Evolutionary conservation across 768 basidiomycete species (phyloP), one percentile per base, ranked within the genome.

Genomic region (Hydnomerulius pinastri): DNA sequence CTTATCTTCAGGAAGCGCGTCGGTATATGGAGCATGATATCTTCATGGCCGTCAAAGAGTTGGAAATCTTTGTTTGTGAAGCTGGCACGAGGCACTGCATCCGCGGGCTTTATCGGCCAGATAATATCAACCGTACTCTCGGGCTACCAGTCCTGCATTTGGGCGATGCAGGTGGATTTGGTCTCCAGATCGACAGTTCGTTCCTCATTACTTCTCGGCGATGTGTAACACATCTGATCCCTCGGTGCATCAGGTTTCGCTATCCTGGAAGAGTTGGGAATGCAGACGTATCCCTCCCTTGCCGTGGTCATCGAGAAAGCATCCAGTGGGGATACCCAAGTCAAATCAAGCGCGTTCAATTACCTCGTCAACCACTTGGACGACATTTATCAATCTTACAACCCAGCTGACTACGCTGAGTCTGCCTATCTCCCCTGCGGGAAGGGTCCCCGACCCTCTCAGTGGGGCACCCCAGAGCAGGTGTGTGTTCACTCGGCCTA

Each of bases 71-170:
- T 37, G 10, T 49, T 25, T 39, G 43, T 5, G 53, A 38, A 25
- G 42, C 24, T 10, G 33, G 55, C 29, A 18, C 30, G 18, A 33
- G 13, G 50, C 13, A 49, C 36, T 17, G 44, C 39, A 44, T 57
- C 23, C 71, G 75, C n/a, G 81, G 90, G 47, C 69, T 98, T 9
- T 96, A 94, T 62, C 90, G 95, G 58, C 96, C 95, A 1, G 56
- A 79, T 0, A 83, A 83, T 25, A 71, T 75, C 2, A 77, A 92
- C 48, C 77, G 87, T 18, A 72, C 78, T 36, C 72, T 98, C 6
- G 80, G 79, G 11, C 70, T 98, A n/a, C 93, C 94, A 4, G 62
- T 94, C 5, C 76, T 98, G 27, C 87, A 89, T 59, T 97, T 93
- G 93, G 29, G 17, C 6, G 24, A 37, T 32, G 21, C 11, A 10